Evolutionary conservation across 805 yeast species (phyloP).

Genomic region (Lachancea meyersii): DNA sequence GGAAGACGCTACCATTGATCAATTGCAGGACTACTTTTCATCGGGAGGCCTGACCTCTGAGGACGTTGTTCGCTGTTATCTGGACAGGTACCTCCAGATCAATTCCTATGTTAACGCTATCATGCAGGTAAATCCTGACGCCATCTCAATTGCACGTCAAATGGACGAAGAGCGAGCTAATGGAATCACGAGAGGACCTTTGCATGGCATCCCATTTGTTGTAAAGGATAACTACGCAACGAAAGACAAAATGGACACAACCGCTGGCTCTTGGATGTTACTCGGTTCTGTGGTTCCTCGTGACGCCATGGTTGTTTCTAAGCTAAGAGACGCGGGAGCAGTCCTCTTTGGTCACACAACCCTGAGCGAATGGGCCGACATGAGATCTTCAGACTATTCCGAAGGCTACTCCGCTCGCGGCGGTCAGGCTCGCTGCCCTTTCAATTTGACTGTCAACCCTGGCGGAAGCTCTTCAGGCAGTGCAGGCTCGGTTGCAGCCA

Average conservation of each 20-base stretch:
- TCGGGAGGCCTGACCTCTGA: constrained; percentile 20
- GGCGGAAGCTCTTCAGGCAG: constrained; percentile 31
- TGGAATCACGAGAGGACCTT: constrained; percentile 22
- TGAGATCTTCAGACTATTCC: constrained; percentile 24
- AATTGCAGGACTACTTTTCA: constrained; percentile 23
- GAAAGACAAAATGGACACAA: constrained; percentile 26
- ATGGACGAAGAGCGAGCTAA: constrained; percentile 24
- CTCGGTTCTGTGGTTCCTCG: constrained; percentile 28
- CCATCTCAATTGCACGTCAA: constrained; percentile 19
- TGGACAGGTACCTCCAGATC: constrained; percentile 23
- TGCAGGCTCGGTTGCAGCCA: constrained; percentile 27
- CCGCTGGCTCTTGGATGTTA: constrained; percentile 24
- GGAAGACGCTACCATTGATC: constrained; percentile 30
- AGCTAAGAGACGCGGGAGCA: constrained; percentile 28
- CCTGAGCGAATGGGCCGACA: constrained; percentile 31
- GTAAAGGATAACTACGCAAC: constrained; percentile 30
- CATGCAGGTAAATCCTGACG: constrained; percentile 26
- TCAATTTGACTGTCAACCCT: constrained; percentile 24
- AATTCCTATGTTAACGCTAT: constrained; percentile 22
- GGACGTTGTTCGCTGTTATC: constrained; percentile 22
- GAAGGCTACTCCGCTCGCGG: constrained; percentile 30
- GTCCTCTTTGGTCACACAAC: constrained; percentile 28
- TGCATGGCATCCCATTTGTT: constrained; percentile 30
- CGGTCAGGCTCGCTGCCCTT: constrained; percentile 28
- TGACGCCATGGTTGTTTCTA: constrained; percentile 26